A percentile compares a stretch with the other conserved stretches of the same genome.
phyloP scores from a whole-genome alignment of 1,139 yeast species.

The Candida freyschussii region DNA sequence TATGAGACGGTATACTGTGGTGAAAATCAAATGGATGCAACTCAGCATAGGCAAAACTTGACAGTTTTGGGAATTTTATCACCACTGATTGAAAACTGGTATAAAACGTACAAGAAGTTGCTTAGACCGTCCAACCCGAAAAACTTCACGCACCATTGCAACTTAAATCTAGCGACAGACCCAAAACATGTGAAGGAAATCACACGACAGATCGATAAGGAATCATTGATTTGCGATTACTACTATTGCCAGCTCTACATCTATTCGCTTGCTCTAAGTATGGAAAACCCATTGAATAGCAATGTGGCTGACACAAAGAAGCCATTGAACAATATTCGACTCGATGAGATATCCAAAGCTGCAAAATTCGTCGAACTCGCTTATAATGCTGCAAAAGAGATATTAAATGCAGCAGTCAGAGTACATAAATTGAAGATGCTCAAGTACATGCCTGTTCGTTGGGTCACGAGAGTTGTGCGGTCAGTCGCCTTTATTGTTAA shows the following conservation, averaged over 20 bases:
- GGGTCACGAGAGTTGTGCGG: slow-evolving; percentile 85
- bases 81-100: slow-evolving; percentile 79
- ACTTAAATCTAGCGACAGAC: slow-evolving; percentile 24
- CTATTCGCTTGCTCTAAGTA: slow-evolving; percentile 72
- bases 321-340: slow-evolving; percentile 35
- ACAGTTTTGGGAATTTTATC: slow-evolving; percentile 68
- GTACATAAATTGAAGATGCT: slow-evolving; percentile 62
- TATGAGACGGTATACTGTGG: slow-evolving; percentile 74
- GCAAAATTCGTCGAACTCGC: slow-evolving; percentile 81
- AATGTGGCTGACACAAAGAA: slow-evolving; percentile 20
- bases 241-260: slow-evolving; percentile 80
- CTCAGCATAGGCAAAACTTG: slow-evolving; percentile 61
- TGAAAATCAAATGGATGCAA: slow-evolving; percentile 46
- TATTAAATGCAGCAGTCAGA: slow-evolving; percentile 65
- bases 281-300: slow-evolving; percentile 33
- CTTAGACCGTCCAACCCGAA: slow-evolving; percentile 43
- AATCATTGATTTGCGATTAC: slow-evolving; percentile 73
- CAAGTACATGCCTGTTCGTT: slow-evolving; percentile 80
- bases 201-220: slow-evolving; percentile 52
- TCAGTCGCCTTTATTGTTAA: slow-evolving; percentile 89
- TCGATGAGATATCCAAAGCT: slow-evolving; percentile 68
- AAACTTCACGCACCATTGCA: slow-evolving; percentile 27
- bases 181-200: slow-evolving; percentile 32
- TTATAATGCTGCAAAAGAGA: slow-evolving; percentile 77
- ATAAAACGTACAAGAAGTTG: slow-evolving; percentile 52